Evolutionary conservation across 192 early-diverging fungal species (phyloP).

Genomic region (Gryganskiella cystojenkinii): DNA sequence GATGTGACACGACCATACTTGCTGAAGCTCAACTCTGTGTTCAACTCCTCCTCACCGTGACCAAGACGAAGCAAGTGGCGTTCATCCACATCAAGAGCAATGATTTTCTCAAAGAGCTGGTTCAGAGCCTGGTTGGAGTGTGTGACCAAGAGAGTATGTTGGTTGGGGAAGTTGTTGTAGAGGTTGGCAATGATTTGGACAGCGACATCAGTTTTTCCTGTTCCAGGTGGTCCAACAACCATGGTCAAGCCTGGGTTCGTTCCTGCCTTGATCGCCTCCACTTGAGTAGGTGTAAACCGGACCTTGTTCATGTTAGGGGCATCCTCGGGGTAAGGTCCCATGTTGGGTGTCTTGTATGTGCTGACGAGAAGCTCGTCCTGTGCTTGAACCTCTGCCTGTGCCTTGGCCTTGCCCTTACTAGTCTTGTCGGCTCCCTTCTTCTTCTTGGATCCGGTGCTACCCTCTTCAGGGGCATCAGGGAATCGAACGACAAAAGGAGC

Average conservation of each 20-base stretch:
- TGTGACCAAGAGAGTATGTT: constrained; percentile 93
- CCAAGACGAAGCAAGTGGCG: constrained; percentile 95
- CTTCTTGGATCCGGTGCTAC: constrained; percentile 28
- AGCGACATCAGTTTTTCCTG: constrained; percentile 98
- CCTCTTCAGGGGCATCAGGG: constrained; percentile 53
- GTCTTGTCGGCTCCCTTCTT: constrained; percentile 54
- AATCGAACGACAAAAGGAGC: constrained; percentile 87
- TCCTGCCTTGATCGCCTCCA: constrained; percentile 89
- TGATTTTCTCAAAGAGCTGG: constrained; percentile 98
- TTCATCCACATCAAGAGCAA: constrained; percentile 89
- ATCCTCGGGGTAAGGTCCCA: constrained; percentile 82
- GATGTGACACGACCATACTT: constrained; percentile 96
- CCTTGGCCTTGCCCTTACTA: constrained; percentile 44
- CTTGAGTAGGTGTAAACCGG: constrained; percentile 89
- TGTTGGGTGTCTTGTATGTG: constrained; percentile 71
- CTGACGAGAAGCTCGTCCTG: constrained; percentile 67
- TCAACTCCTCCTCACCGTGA: constrained; percentile 93
- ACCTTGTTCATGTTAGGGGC: constrained; percentile 76
- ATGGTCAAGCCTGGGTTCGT: constrained; percentile 88
- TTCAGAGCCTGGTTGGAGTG: constrained; percentile 99
- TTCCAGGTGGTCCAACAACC: constrained; percentile 97
- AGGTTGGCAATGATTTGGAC: constrained; percentile 97
- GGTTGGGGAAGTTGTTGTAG: constrained; percentile 90
- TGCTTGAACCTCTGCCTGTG: constrained; percentile 15
- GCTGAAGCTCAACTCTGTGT: constrained; percentile 83